phyloP scores from a whole-genome alignment of 495 filamentous ascomycete species.

The Rhypophila decipiens region DNA sequence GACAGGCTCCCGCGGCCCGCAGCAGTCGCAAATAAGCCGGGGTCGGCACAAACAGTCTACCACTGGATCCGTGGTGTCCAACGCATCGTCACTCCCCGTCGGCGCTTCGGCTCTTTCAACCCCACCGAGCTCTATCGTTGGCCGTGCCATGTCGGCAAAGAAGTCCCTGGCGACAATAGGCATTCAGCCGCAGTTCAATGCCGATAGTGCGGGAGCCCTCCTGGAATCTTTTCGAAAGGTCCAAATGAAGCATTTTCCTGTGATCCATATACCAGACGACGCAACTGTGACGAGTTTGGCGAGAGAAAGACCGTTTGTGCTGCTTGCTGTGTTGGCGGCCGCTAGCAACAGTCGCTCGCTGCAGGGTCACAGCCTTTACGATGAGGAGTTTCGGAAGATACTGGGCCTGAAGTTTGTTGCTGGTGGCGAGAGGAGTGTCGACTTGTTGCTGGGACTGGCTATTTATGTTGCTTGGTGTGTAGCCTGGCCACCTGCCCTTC shows the following conservation, averaged over 20 bases:
- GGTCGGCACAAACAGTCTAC: neutral
- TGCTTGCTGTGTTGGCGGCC: conserved; percentile 39
- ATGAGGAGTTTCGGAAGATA: conserved; percentile 45
- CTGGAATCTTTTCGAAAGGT: conserved; percentile 26
- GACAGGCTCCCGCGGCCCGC: conserved; percentile 8
- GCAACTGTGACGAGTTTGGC: conserved; percentile 32
- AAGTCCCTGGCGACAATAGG: conserved; percentile 20
- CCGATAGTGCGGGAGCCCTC: conserved; percentile 37
- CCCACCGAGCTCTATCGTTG: conserved; percentile 16
- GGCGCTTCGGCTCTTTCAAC: conserved; percentile 28
- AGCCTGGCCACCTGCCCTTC: neutral
- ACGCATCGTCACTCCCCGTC: conserved; percentile 23
- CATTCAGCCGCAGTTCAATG: conserved; percentile 42
- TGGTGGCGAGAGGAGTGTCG: conserved; percentile 38
- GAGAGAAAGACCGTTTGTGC: conserved; percentile 32
- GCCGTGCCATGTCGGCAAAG: neutral
- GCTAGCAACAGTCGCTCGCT: conserved; percentile 35
- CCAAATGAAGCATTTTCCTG: conserved; percentile 38
- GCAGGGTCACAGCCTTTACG: conserved; percentile 40
- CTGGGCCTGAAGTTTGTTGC: conserved; percentile 43
- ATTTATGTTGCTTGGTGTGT: conserved; percentile 43
- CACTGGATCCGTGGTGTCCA: conserved; percentile 11
- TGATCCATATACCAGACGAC: conserved; percentile 24
- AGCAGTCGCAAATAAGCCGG: conserved; percentile 1
- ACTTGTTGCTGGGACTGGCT: conserved; percentile 38